These are phyloP conservation scores for Macrophomina pseudophaseolina DNA, from an alignment of 2,329 filamentous ascomycete genomes.

Conservation along the genomic window DNA sequence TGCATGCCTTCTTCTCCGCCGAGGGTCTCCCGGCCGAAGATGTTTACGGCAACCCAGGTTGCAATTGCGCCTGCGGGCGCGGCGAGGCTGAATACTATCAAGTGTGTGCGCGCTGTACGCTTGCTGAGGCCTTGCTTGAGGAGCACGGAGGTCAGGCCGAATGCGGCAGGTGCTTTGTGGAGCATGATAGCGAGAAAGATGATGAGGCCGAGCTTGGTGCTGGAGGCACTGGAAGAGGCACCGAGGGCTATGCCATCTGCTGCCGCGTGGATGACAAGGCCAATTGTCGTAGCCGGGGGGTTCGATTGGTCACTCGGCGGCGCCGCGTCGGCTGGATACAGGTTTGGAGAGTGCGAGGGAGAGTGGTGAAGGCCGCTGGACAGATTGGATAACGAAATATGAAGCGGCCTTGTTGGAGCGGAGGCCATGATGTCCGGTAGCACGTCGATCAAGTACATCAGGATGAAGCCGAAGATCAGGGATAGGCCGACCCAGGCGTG, in stretches of 20 bases:
- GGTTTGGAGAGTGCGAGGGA: conserved; percentile 35
- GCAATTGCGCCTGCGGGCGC: conserved; percentile 83
- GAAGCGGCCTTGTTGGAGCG: conserved; percentile 71
- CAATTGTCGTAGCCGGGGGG: conserved; percentile 69
- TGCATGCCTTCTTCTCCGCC: conserved; percentile 66
- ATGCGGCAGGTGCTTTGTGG: conserved; percentile 94
- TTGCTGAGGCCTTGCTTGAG: conserved; percentile 91
- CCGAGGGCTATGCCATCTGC: conserved; percentile 96
- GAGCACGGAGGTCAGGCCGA: conserved; percentile 88
- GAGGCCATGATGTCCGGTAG: conserved; percentile 40
- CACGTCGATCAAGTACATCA: conserved; percentile 93
- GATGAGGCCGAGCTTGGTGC: conserved; percentile 76
- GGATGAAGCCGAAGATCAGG: conserved; percentile 83
- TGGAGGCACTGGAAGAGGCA: conserved; percentile 70
- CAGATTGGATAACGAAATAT: conserved; percentile 87
- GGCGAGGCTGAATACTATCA: conserved; percentile 89
- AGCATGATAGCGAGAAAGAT: conserved; percentile 97
- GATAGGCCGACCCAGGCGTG: conserved; percentile 86
- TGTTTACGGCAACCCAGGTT: conserved; percentile 79
- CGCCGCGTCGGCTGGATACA: conserved; percentile 35
- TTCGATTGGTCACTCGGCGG: conserved; percentile 41
- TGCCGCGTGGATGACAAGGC: conserved; percentile 93
- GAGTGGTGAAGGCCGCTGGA: conserved; percentile 56
- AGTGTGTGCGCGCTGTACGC: conserved; percentile 79
- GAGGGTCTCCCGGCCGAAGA: conserved; percentile 68